Conservation (phyloP, 106 monocot genomes). For the Dioscorea alata region DNA sequence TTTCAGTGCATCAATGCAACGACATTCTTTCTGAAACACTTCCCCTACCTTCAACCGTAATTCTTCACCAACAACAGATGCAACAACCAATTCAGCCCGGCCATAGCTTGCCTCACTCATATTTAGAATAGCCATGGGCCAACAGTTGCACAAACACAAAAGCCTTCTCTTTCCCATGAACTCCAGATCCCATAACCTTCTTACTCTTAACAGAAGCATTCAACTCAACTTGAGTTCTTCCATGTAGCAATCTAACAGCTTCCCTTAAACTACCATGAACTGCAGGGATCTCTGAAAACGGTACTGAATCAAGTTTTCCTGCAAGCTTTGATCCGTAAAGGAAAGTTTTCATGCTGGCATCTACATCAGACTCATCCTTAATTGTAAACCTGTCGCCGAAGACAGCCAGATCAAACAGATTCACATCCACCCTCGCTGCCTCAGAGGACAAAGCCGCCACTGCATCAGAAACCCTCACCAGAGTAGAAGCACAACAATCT, state of each 20-base stretch:
- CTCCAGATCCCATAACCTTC: conserved; percentile 12
- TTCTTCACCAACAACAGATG: conserved; percentile 23
- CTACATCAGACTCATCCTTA: conserved; percentile 74
- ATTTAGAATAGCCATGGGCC: conserved; percentile 25
- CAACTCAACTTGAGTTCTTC: conserved; percentile 43
- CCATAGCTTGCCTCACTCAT: conserved; percentile 50
- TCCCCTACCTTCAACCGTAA: conserved; percentile 12
- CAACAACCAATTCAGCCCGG: conserved; percentile 27
- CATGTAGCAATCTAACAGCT: conserved; percentile 58
- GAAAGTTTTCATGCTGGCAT: conserved; percentile 57
- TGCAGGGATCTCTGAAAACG: conserved; percentile 45
- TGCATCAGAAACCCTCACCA: conserved; percentile 52
- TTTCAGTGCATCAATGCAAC: conserved; percentile 25
- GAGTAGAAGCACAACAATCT: conserved; percentile 45
- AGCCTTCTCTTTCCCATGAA: conserved; percentile 35
- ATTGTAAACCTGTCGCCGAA: conserved; percentile 69
- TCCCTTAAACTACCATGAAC: conserved; percentile 60
- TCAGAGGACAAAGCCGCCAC: conserved; percentile 86
- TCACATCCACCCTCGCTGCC: conserved; percentile 44
- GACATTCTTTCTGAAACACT: conserved; percentile 24
- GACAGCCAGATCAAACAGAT: conserved; percentile 44
- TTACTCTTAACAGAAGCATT: conserved; percentile 56
- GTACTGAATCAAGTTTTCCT: conserved; percentile 22
- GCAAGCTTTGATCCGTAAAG: conserved; percentile 70
- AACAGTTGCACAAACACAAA: conserved; percentile 36